A percentile compares a stretch with the other conserved stretches of the same genome.
Evolutionary conservation across 1,284 basidiomycete species (phyloP).

Genomic region (Moniliella sp.): DNA sequence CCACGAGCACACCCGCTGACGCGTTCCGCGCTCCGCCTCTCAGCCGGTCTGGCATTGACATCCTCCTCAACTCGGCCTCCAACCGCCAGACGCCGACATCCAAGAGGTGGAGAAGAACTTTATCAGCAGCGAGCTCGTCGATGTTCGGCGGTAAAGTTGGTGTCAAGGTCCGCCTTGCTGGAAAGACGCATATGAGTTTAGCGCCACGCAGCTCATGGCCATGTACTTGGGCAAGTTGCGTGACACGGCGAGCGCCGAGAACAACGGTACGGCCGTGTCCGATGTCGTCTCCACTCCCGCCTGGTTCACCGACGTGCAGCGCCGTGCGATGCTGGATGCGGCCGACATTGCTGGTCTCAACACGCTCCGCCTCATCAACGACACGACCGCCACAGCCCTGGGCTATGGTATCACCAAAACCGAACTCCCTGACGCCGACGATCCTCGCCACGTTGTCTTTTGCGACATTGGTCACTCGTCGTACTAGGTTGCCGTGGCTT

Average conservation of each 20-base stretch:
- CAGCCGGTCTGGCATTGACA: constrained; percentile 31
- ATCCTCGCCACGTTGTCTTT: constrained; percentile 30
- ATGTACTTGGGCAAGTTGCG: constrained; percentile 32
- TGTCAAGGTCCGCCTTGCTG: constrained; percentile 23
- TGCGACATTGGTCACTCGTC: constrained; percentile 32
- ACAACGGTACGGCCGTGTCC: constrained; percentile 23
- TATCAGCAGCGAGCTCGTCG: constrained; percentile 30
- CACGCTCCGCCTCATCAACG: constrained; percentile 31
- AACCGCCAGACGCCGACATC: constrained; percentile 30
- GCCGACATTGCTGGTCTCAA: constrained; percentile 31
- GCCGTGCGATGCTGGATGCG: constrained; percentile 29
- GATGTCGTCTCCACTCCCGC: constrained; percentile 31
- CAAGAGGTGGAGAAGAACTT: constrained; percentile 30
- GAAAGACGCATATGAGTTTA: constrained; percentile 24
- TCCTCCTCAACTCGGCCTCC: constrained; percentile 30
- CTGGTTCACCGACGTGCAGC: constrained; percentile 32
- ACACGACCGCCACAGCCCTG: constrained; percentile 30
- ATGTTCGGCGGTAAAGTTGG: constrained; percentile 29
- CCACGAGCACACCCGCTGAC: no score
- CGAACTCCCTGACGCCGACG: constrained; percentile 29
- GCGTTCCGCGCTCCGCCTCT: no score
- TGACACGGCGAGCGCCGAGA: constrained; percentile 26
- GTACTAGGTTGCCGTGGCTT: constrained; percentile 32
- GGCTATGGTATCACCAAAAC: constrained; percentile 34
- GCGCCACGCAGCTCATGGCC: constrained; percentile 29